Evolutionary conservation across 495 filamentous ascomycete genomes (phyloP).

Genomic region (Oleoguttula mirabilis): DNA sequence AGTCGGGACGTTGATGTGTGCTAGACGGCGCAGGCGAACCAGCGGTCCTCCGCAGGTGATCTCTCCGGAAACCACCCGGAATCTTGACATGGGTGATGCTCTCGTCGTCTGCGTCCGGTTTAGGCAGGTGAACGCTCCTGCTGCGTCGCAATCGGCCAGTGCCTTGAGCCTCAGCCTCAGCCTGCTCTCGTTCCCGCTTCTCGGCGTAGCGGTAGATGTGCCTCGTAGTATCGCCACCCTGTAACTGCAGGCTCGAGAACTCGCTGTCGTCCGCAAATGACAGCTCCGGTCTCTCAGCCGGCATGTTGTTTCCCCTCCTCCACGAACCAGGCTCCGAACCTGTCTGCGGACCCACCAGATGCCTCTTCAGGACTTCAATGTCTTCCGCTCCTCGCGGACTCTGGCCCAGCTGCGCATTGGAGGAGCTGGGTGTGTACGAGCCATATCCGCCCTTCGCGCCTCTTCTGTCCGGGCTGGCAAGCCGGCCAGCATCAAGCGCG

Average conservation of each 20-base stretch:
- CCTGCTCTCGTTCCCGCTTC: conserved; percentile 54
- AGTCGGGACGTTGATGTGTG: conserved; percentile 10
- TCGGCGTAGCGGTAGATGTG: conserved; percentile 93
- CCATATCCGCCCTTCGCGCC: conserved; percentile 21
- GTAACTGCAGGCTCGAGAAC: conserved; percentile 83
- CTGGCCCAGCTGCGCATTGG: conserved; percentile 15
- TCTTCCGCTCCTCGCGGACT: conserved; percentile 28
- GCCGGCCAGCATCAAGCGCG: conserved; percentile 4
- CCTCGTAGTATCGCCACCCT: conserved; percentile 87
- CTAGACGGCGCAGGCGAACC: conserved; percentile 42
- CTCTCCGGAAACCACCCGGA: conserved; percentile 84
- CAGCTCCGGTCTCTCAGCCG: not conserved
- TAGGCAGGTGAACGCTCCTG: conserved; percentile 63
- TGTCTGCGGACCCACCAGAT: conserved; percentile 25
- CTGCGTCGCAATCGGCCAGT: conserved; percentile 35
- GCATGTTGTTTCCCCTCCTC: not conserved
- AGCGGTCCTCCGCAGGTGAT: conserved; percentile 63
- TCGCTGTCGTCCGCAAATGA: conserved; percentile 47
- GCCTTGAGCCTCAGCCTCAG: conserved; percentile 54
- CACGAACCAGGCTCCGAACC: conserved; percentile 16
- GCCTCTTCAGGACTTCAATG: conserved; percentile 30
- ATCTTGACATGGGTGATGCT: conserved; percentile 81
- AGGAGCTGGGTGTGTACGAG: conserved; percentile 24
- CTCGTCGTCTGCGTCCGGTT: conserved; percentile 52
- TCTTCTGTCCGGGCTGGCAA: conserved; percentile 10